These are phyloP conservation scores for Quercus wislizeni DNA, from an alignment of 306 rosid species.

Conservation along the genomic window DNA sequence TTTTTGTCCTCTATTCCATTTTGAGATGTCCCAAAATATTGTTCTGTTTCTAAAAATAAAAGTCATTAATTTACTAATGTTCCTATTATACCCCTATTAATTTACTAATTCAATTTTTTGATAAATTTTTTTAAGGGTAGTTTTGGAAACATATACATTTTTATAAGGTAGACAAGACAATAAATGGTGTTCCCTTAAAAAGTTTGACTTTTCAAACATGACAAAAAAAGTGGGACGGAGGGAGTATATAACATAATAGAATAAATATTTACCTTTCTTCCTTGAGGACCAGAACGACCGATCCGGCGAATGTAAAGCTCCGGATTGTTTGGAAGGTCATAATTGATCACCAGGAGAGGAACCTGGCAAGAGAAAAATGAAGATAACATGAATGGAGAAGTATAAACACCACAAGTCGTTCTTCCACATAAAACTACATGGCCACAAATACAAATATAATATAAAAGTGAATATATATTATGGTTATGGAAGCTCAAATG, in stretches of 20 bases:
- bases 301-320: slow-evolving; percentile 91
- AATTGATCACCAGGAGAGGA: slow-evolving; percentile 75
- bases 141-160: too few species aligned
- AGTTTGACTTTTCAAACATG: too few species aligned
- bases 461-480: neutral
- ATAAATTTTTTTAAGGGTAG: too few species aligned
- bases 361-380: slow-evolving; percentile 45
- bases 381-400: neutral
- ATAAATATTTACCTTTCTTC: slow-evolving; percentile 71
- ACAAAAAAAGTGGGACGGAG: too few species aligned
- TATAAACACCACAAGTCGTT: slow-evolving; percentile 6
- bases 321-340: slow-evolving; percentile 96
- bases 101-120: too few species aligned
- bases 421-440: neutral
- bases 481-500: neutral
- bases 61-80: too few species aligned
- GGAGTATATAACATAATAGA: neutral
- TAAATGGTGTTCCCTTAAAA: too few species aligned
- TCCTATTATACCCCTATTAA: too few species aligned
- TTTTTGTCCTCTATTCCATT: too few species aligned
- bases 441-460: neutral
- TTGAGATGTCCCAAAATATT: too few species aligned
- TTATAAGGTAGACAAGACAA: too few species aligned
- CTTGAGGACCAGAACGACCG: slow-evolving; percentile 97
- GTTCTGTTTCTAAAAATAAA: too few species aligned